phyloP scores from a whole-genome alignment of 768 basidiomycete species.

The Auricularia sp. region DNA sequence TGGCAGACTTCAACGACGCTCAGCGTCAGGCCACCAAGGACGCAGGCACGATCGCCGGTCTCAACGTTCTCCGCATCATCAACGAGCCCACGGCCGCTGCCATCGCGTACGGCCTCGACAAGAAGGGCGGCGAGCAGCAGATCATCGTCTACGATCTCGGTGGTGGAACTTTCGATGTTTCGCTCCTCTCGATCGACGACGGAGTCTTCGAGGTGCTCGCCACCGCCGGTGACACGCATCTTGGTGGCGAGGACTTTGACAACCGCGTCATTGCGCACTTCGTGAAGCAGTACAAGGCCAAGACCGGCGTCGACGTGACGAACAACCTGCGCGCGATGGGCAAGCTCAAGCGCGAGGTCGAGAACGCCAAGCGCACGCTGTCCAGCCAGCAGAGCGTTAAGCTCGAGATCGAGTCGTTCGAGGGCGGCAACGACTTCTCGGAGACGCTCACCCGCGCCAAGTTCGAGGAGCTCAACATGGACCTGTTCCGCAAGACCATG shows the following conservation, averaged over 20 bases:
- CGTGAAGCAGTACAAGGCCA: too few relatives aligned
- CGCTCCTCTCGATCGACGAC: constrained; percentile 87
- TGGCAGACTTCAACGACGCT: too few relatives aligned
- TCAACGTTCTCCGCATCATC: constrained; percentile 44
- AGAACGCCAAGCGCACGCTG: constrained; percentile 19
- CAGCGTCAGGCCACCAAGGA: too few relatives aligned
- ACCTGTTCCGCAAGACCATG: constrained; percentile 99
- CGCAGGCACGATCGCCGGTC: too few relatives aligned
- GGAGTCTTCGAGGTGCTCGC: constrained; percentile 87
- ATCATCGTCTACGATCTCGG: constrained; percentile 41
- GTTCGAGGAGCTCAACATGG: constrained; percentile 98
- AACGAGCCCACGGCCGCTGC: constrained; percentile 97
- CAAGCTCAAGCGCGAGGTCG: too few relatives aligned
- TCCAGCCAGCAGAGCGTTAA: constrained; percentile 83
- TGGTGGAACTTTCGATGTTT: constrained; percentile 98
- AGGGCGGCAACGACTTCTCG: constrained; percentile 92
- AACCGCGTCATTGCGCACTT: too few relatives aligned
- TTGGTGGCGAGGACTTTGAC: constrained; percentile 58
- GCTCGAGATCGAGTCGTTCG: constrained; percentile 93
- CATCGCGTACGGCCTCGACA: constrained; percentile 97
- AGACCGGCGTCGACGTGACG: too few relatives aligned
- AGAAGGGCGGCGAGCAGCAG: constrained; percentile 23
- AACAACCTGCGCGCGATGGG: too few relatives aligned
- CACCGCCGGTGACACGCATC: constrained; percentile 89
- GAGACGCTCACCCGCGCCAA: constrained; percentile 97